Percentiles rank a stretch among this genome's conserved stretches.
These are phyloP conservation scores for Fusarium praegraminearum DNA, from an alignment of 2,329 filamentous ascomycete species.

Conservation along the genomic window DNA sequence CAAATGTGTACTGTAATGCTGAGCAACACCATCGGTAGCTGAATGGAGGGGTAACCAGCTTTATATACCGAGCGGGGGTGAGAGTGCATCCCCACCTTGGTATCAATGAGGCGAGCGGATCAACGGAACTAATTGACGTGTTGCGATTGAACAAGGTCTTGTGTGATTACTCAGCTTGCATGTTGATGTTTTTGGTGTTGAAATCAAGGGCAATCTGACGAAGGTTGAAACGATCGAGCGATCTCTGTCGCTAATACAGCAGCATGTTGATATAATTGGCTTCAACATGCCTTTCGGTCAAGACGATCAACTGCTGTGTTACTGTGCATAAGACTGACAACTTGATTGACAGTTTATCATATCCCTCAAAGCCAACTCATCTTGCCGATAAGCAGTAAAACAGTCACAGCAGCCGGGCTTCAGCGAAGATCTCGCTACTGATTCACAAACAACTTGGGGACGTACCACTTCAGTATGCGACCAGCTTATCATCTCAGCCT, in stretches of 20 bases:
- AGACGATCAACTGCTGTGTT: background rate
- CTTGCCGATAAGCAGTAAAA: background rate
- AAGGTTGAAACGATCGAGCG: background rate
- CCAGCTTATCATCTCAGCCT: background rate
- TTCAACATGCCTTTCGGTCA: background rate
- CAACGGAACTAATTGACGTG: conserved; percentile 18
- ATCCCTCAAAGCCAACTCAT: background rate
- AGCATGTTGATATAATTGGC: background rate
- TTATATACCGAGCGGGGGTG: conserved; percentile 18
- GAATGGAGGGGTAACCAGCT: conserved; percentile 27
- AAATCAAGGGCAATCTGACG: background rate
- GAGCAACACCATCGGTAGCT: background rate
- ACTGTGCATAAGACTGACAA: background rate
- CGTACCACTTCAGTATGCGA: background rate
- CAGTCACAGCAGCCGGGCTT: background rate
- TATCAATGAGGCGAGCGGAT: conserved; percentile 10
- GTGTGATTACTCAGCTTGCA: conserved; percentile 11
- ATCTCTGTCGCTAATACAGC: background rate
- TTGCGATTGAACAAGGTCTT: conserved; percentile 6
- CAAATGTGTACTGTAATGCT: background rate
- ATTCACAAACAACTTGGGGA: background rate
- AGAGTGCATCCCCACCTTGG: conserved; percentile 19
- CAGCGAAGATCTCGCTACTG: background rate
- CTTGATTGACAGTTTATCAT: background rate
- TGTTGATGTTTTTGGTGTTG: background rate